Evolutionary conservation across 371 early-diverging fungal genomes (phyloP), one percentile per base, ranked within the genome.

Genomic region (Actinomortierella wolfii): DNA sequence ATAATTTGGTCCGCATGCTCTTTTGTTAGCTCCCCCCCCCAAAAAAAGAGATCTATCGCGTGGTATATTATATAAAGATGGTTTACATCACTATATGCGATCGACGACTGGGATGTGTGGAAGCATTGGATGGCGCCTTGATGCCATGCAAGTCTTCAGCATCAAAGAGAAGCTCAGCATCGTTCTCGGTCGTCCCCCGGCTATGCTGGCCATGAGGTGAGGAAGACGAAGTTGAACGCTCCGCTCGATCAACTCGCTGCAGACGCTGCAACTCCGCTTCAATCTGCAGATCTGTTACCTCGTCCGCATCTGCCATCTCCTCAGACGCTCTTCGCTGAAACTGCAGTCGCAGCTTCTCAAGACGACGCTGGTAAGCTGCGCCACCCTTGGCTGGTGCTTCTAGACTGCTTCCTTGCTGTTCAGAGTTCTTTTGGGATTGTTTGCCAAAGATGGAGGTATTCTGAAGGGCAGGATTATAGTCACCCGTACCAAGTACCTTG

Each of bases 271-370:
- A n/a, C 9, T 62, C 63, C 8, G 65, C 73, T 26, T 71, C 73
- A 2, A 65, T 66, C 3, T 26, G 59, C 42, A 65, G 45, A 0
- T 66, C 73, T 23, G 65, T 66, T 26, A 71, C 66, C 44, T 71
- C 73, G 51, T 66, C 63, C 15, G 73, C 73, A 54, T 71, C 73
- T 7, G 45, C n/a, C 21, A 71, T 15, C 20, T 71, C 71, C 26
- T 58, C 58, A 0, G 62, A 62, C 26, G 65, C 73, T 0, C 73
- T 50, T 26, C 43, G 57, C 49, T 71, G 66, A 59, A 71, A 71
- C 51, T 66, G 66, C 20, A 66, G 48, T 26, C 59, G 44, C 21
- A 71, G 57, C 25, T 59, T 40, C 7, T 71, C 59, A 15, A 66
- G 44, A 8, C 73, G 29, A 15, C 47, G 54, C 8, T 59, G 61